Percentiles rank a stretch among this genome's conserved stretches.
These are phyloP conservation scores for Aplosporella prunicola DNA, from an alignment of 2,329 filamentous ascomycete species.

Conservation along the genomic window DNA sequence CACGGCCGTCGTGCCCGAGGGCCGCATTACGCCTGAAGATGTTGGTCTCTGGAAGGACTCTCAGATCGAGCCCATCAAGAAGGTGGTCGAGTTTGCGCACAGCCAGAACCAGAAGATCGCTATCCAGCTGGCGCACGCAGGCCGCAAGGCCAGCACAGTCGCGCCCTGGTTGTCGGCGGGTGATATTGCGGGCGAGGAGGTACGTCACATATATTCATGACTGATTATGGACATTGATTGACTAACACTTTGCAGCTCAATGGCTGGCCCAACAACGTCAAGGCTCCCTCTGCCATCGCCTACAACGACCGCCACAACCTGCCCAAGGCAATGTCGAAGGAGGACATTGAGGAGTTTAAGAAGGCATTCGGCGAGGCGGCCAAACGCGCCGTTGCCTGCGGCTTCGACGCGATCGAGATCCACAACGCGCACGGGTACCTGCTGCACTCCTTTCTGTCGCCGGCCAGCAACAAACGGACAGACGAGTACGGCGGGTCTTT, in stretches of 20 bases:
- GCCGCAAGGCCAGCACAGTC: constrained; percentile 51
- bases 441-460: constrained; percentile 59
- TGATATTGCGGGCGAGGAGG: constrained; percentile 45
- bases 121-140: constrained; percentile 76
- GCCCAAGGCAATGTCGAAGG: constrained; percentile 58
- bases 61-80: constrained; percentile 63
- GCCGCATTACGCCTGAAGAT: constrained; percentile 75
- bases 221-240: not conserved
- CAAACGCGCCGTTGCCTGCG: constrained; percentile 44
- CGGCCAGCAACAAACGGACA: constrained; percentile 58
- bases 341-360: constrained; percentile 59
- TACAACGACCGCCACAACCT: constrained; percentile 52
- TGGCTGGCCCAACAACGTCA: constrained; percentile 47
- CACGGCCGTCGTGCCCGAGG: constrained; percentile 63
- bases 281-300: constrained; percentile 49
- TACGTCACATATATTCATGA: constrained; percentile 1
- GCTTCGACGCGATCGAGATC: constrained; percentile 71
- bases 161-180: constrained; percentile 53
- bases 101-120: constrained; percentile 66
- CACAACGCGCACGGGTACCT: constrained; percentile 76
- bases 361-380: constrained; percentile 54
- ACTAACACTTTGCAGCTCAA: constrained; percentile 30
- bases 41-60: constrained; percentile 74
- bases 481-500: constrained; percentile 60
- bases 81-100: constrained; percentile 70